Evolutionary conservation across 2,329 filamentous ascomycete genomes (phyloP), one percentile per base, ranked within the genome.

Genomic region (Aureobasidium sp.): DNA sequence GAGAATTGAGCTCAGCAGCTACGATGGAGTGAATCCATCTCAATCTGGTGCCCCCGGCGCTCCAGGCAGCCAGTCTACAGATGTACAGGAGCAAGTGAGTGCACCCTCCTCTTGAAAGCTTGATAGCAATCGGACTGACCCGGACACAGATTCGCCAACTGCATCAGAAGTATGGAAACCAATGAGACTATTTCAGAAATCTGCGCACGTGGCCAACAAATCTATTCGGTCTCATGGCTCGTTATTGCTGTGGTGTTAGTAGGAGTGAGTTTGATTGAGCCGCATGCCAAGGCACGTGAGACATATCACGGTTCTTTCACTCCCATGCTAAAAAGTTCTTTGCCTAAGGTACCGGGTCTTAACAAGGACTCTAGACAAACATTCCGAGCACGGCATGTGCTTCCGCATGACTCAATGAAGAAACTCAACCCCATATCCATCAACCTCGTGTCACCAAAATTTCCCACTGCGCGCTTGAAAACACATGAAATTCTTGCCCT

Each of bases 1-100:
- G 79, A 87, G 87, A 70, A 84, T 88, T 17, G 89, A 89, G 25
- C 75, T 80, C 27, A 78, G 78, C 62, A 84, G 83, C 61, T 87
- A 87, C 70, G 88, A 90, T 70, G 87, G 84, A 20, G 65, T 68
- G 9, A 65, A 64, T 63, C 65, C 52, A 39, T 67, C 63, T 63
- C 65, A 36, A 65, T 64, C 57, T 66, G 70, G 39, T 83, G 82
- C 66, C 80, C 82, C 22, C 84, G 88, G 61, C 81, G 79, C 64
- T 67, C 83, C 82, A 78, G 71, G 81, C 71, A 73, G 72, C 31
- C 60, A 62, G 58, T 84, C 87, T 70, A 83, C 78, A 60, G 84
- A 73, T 64, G 69, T 74, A 49, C 67, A 73, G 59, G 72, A 73
- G 66, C 72, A 74, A 37, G 57, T 60, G 15, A 41, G 20, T 49